Percentiles rank a stretch among this genome's conserved stretches.
These are phyloP conservation scores for Paradendryphiella salina DNA, from an alignment of 2,329 filamentous ascomycete genomes.

Conservation along the genomic window DNA sequence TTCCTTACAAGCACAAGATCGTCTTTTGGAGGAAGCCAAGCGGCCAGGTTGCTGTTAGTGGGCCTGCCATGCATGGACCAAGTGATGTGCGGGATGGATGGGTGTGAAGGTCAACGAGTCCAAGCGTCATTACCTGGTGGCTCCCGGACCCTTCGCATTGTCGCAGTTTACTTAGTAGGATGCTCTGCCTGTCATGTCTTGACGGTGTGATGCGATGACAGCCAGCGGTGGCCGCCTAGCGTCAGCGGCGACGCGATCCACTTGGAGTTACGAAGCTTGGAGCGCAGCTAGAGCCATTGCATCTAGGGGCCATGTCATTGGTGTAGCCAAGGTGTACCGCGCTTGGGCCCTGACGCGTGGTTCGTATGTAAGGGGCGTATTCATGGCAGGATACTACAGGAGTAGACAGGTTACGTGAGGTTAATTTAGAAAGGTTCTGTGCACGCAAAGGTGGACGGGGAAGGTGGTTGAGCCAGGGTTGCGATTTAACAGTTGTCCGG, in stretches of 20 bases:
- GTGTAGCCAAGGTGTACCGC: constrained; percentile 7
- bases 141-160: constrained; percentile 19
- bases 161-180: constrained; percentile 25
- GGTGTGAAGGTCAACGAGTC: constrained; percentile 34
- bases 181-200: constrained; percentile 24
- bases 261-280: constrained; percentile 15
- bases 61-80: constrained; percentile 42
- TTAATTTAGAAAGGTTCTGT: constrained; percentile 38
- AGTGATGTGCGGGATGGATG: constrained; percentile 49
- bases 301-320: not conserved
- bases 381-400: constrained; percentile 23
- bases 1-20: constrained; percentile 25
- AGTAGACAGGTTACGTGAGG: constrained; percentile 19
- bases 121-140: constrained; percentile 28
- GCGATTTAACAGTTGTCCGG: constrained; percentile 16
- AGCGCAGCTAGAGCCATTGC: constrained; percentile 10
- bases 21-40: constrained; percentile 20
- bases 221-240: constrained; percentile 35
- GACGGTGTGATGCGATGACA: constrained; percentile 26
- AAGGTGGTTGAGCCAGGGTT: constrained; percentile 32
- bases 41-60: constrained; percentile 33
- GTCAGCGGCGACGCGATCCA: constrained; percentile 29
- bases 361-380: constrained; percentile 22
- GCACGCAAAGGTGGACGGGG: constrained; percentile 38
- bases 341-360: constrained; percentile 8